Evolutionary conservation across 306 rosid genomes (phyloP).

Genomic region (Lathyrus tuberosus): DNA sequence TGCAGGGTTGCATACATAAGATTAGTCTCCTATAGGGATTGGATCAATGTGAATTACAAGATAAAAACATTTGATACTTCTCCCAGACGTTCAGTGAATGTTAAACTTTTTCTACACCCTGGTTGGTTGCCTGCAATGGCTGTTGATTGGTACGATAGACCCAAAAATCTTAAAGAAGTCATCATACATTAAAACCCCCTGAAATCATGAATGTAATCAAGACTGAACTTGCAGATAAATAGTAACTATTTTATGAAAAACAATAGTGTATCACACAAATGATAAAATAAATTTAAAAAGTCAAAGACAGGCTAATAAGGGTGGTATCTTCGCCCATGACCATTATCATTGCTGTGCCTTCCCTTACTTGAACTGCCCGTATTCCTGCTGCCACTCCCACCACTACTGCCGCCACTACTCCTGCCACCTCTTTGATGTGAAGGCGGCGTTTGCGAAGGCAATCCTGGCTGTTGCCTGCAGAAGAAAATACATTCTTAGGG

Average conservation of each 20-base stretch:
- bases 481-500: constrained; percentile 34
- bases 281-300: constrained; percentile 16
- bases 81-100: not conserved
- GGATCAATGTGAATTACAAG: not conserved
- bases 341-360: constrained; percentile 59
- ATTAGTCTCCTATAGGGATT: not conserved
- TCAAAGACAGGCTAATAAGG: constrained; percentile 62
- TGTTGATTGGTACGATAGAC: not conserved
- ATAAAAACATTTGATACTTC: not conserved
- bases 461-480: constrained; percentile 84
- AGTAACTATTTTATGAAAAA: constrained; percentile 26
- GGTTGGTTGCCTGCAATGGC: not conserved
- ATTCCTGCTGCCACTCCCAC: constrained; percentile 52
- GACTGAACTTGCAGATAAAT: constrained; percentile 31
- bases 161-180: not conserved
- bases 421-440: constrained; percentile 67
- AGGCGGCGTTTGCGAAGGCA: constrained; percentile 56
- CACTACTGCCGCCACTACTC: constrained; percentile 46
- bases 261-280: constrained; percentile 24
- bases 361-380: constrained; percentile 67
- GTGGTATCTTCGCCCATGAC: constrained; percentile 82
- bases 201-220: constrained; percentile 28
- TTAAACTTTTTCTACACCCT: not conserved
- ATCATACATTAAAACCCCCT: constrained; percentile 16
- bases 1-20: not conserved